Evolutionary conservation across 2,329 filamentous ascomycete species (phyloP).

Genomic region (Zymoseptoria tritici): DNA sequence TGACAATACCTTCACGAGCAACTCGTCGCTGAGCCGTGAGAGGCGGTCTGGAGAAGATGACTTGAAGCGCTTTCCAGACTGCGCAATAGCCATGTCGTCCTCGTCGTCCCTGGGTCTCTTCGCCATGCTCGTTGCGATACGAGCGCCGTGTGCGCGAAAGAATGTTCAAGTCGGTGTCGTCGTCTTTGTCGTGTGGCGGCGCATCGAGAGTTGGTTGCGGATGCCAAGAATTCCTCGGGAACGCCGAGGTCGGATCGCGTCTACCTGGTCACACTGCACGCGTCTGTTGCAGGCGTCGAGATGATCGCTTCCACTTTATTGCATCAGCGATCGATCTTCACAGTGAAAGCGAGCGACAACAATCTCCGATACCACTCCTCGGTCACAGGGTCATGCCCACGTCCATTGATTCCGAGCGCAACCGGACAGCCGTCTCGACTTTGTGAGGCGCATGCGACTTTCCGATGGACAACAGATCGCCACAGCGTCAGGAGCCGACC

Average conservation of each 20-base stretch:
- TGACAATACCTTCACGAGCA: slow-evolving; percentile 75
- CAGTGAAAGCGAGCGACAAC: neutral
- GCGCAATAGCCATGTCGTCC: slow-evolving; percentile 10
- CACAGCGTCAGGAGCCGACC: neutral
- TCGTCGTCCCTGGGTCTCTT: slow-evolving; percentile 33
- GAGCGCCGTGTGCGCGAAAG: neutral
- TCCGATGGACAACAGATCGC: neutral
- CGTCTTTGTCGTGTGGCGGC: neutral
- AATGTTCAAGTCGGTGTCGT: neutral
- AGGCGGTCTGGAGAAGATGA: slow-evolving; percentile 51
- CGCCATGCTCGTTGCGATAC: slow-evolving; percentile 21
- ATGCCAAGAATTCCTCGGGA: neutral
- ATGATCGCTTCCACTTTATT: neutral
- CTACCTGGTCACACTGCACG: neutral
- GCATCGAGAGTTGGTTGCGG: neutral
- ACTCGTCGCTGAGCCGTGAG: slow-evolving; percentile 73
- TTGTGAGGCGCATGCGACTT: neutral
- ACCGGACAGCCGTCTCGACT: neutral
- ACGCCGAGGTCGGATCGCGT: neutral
- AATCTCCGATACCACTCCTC: neutral
- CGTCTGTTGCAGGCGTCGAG: neutral
- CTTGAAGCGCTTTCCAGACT: slow-evolving; percentile 40
- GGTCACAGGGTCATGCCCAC: neutral
- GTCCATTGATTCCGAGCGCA: neutral
- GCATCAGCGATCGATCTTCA: neutral